These are phyloP conservation scores for Periglandula ipomoeae DNA, from an alignment of 2,329 filamentous ascomycete genomes.

Conservation along the genomic window DNA sequence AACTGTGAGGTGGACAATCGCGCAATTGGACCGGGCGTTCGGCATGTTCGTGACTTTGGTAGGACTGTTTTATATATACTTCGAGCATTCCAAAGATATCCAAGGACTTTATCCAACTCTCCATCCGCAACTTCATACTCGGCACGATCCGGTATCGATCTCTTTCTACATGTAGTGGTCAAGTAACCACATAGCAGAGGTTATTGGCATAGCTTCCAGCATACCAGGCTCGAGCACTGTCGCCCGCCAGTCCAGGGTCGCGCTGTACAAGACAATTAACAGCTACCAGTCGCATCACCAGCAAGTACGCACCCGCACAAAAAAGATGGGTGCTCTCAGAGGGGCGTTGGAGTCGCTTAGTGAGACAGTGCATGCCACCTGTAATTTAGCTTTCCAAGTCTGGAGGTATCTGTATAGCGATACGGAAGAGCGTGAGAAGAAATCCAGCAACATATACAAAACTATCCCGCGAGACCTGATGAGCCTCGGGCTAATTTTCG, in stretches of 20 bases:
- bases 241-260: constrained; percentile 27
- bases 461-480: constrained; percentile 16
- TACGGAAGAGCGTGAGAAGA: not conserved
- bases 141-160: no score
- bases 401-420: not conserved
- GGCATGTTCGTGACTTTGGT: no score
- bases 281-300: constrained; percentile 21
- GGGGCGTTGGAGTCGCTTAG: constrained; percentile 17
- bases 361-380: not conserved
- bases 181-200: not conserved
- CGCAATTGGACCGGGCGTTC: no score
- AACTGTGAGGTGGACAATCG: no score
- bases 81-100: no score
- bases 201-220: constrained; percentile 19
- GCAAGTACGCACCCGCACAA: constrained; percentile 28
- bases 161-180: no score
- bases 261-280: constrained; percentile 27
- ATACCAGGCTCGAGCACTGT: constrained; percentile 27
- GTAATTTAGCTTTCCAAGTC: not conserved
- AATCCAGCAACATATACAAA: not conserved
- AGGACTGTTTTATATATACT: no score
- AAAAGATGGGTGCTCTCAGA: no score
- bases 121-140: no score
- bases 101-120: no score
- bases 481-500: constrained; percentile 29